Evolutionary conservation across 2,329 filamentous ascomycete genomes (phyloP), one percentile per base, ranked within the genome.

Genomic region (Penicillium sp.): DNA sequence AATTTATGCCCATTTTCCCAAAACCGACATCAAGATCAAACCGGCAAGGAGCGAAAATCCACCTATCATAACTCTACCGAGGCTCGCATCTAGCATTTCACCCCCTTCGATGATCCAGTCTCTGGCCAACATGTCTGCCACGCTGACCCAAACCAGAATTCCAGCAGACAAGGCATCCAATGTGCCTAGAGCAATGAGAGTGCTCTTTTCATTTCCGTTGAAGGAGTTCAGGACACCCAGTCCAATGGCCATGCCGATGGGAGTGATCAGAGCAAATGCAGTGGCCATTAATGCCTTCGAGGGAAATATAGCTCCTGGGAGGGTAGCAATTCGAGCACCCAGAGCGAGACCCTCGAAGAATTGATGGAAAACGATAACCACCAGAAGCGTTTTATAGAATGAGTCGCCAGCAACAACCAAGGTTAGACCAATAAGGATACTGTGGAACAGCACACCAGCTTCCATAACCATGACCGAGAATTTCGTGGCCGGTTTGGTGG

Each of bases 191-290:
- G 88, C 86, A 39, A 92, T 72, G 36, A 91, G 78, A 0, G 89
- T 92, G 1, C 79, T 78, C 3, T 79, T 81, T 61, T 90, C 83
- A 63, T 89, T 91, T 3, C 88, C 89, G 63, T 92, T 92, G 74
- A 91, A 92, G 8, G 78, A 70, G 33, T 86, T 74, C 24, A 92
- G 73, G 3, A 89, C 87, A 2, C 87, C 88, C 29, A 91, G 86
- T 1, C 90, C 89, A 55, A 93, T 91, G 0, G 86, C 88, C 89
- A 92, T 92, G 10, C 89, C 90, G 26, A 91, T 76, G 0, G 89
- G 89, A 0, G 89, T 92, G 51, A 90, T 85, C 23, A 91, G 75
- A 0, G 87, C 83, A 63, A 91, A 92, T 0, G 81, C 78, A 1
- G 71, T 61, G 0, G 82, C 88, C 75, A 92, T 85, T 11, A 84